phyloP scores from a whole-genome alignment of 202 grass and related monocot species.

The Setaria italica region DNA sequence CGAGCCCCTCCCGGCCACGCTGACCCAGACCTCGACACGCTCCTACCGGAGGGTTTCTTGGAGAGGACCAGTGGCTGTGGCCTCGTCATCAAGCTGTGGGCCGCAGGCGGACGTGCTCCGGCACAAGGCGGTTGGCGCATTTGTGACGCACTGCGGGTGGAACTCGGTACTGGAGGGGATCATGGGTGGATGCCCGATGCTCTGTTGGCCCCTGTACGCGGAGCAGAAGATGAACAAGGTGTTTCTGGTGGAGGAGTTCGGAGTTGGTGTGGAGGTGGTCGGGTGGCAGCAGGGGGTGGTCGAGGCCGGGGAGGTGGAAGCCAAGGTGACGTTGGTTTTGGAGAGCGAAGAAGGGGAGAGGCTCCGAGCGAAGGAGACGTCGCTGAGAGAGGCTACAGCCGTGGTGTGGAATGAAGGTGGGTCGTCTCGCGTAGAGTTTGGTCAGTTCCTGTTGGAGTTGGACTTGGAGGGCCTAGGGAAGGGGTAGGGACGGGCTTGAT shows the following conservation, averaged over 20 bases:
- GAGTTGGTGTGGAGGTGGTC: neutral
- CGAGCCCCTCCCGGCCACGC: too few species aligned
- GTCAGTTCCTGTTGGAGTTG: too few species aligned
- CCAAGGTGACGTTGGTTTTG: neutral
- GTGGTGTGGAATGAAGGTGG: too few species aligned
- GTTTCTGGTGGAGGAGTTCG: neutral
- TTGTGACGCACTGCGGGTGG: conserved; percentile 78
- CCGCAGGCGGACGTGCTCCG: neutral
- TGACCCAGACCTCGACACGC: neutral
- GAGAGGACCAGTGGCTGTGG: neutral
- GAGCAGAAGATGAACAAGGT: neutral
- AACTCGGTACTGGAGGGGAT: conserved; percentile 67
- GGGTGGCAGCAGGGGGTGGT: neutral
- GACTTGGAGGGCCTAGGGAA: too few species aligned
- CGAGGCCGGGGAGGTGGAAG: neutral
- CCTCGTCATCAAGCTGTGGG: neutral
- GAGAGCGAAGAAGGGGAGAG: neutral
- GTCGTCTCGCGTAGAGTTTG: too few species aligned
- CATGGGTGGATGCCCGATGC: neutral
- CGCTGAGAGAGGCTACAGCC: too few species aligned
- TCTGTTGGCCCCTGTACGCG: neutral
- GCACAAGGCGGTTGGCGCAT: conserved; percentile 23
- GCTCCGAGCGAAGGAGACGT: too few species aligned
- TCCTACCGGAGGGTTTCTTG: neutral
- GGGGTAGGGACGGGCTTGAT: too few species aligned